Base-by-base conservation (phyloP, 2,329 filamentous ascomycete species). In the Cercospora beticola region DNA sequence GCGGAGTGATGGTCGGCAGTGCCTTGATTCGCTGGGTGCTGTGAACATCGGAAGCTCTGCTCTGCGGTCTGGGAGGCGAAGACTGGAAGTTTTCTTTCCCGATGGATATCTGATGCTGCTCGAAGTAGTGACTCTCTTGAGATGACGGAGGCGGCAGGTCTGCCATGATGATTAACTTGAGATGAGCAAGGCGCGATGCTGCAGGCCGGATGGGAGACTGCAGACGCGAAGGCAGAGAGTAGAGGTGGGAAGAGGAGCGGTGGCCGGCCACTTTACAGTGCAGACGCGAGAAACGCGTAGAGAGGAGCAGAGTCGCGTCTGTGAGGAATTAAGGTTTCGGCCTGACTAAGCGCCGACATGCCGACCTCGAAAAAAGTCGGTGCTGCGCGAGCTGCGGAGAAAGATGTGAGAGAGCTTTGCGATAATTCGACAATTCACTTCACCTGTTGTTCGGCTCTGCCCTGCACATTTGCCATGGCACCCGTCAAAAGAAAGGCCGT, bases 1-100 rank as follows among this genome's bases (percentile, higher is more conserved):
- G 83, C 6, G 83, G 83, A 0, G 83, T 85, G 71, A 85, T 83
- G 30, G 83, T 83, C 5, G 83, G 83, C 33, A 82, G 81, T 68
- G 80, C 82, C 71, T 78, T 83, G 43, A 78, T 79, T 72, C 84
- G 85, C 26, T 71, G 67, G 60, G 76, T 74, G 73, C 70, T 76
- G 43, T 62, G 43, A 9, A 65, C 18, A 52, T 66, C 56, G 56
- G 36, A 46, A 36, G 64, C 21, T n/a, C 36, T 52, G 68, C 64
- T 68, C 66, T 70, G 66, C 31, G 70, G 60, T 57, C 62, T 58
- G 21, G 71, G 68, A 28, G 74, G 75, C 68, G 75, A 77, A 40
- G 75, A 80, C 70, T 54, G 73, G 69, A 70, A 62, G 60, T 78
- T 78, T 76, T 77, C 80, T 57, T 77, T 75, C 54, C 72, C 71